A percentile compares a stretch with the other conserved stretches of the same genome.
These are phyloP conservation scores for Chytridium lagenaria DNA, from an alignment of 371 early-diverging fungal genomes.

Conservation along the genomic window DNA sequence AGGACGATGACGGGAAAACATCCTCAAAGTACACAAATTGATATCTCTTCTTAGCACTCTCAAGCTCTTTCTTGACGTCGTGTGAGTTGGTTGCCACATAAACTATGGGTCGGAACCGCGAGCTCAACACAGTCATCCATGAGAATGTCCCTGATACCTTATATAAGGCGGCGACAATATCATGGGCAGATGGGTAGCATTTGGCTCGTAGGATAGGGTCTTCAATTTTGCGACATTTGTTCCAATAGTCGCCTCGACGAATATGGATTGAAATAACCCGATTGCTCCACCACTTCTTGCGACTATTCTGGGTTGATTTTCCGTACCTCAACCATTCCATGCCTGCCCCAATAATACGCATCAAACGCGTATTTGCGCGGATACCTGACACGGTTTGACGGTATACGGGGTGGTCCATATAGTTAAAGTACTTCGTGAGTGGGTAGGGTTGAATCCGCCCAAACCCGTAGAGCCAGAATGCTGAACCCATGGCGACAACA, in stretches of 20 bases:
- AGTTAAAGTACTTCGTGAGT: constrained; percentile 27
- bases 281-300: background rate
- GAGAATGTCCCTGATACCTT: background rate
- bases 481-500: constrained; percentile 29
- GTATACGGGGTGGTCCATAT: constrained; percentile 31
- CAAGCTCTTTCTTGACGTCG: constrained; percentile 15
- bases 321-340: background rate
- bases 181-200: constrained; percentile 25
- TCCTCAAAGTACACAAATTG: constrained; percentile 28
- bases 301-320: background rate
- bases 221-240: constrained; percentile 36
- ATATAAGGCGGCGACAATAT: background rate
- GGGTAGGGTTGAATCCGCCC: constrained; percentile 37
- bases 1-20: background rate
- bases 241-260: constrained; percentile 44
- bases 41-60: background rate
- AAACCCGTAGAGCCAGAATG: constrained; percentile 48
- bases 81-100: constrained; percentile 31
- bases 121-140: background rate
- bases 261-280: constrained; percentile 32
- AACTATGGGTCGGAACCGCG: constrained; percentile 1
- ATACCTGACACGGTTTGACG: constrained; percentile 21
- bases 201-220: constrained; percentile 12
- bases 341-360: background rate
- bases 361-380: background rate